Percentiles rank a stretch among this genome's conserved stretches.
Conservation (phyloP, 2,329 filamentous ascomycete genomes). For the Leptodontidium sp. region DNA sequence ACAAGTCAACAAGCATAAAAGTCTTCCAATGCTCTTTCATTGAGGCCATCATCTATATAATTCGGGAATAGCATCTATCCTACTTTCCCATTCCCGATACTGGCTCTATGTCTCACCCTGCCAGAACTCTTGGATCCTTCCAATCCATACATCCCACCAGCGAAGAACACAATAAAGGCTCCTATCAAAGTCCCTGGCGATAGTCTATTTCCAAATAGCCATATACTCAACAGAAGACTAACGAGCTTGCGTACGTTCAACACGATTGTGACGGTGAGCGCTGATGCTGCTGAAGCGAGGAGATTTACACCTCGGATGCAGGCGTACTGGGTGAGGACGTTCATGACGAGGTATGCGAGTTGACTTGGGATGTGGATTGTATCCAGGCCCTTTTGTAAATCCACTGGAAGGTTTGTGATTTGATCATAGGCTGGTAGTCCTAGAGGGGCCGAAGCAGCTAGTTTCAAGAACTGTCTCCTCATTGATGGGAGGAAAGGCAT, state of each 20-base stretch:
- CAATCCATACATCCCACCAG: constrained; percentile 89
- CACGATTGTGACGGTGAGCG: constrained; percentile 94
- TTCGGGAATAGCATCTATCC: constrained; percentile 33
- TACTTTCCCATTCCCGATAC: constrained; percentile 42
- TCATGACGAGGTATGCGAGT: constrained; percentile 74
- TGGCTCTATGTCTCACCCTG: constrained; percentile 45
- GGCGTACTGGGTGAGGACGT: constrained; percentile 89
- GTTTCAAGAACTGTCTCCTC: constrained; percentile 66
- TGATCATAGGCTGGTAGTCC: constrained; percentile 48
- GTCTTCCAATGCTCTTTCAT: constrained; percentile 17
- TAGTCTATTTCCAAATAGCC: constrained; percentile 89
- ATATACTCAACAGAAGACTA: constrained; percentile 89
- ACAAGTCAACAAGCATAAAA: neutral
- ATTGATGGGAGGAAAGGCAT: constrained; percentile 74
- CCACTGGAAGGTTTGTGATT: constrained; percentile 48
- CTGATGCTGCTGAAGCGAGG: constrained; percentile 87
- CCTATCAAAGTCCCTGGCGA: constrained; percentile 80
- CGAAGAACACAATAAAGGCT: constrained; percentile 85
- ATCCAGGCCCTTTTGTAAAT: constrained; percentile 49
- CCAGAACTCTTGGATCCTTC: constrained; percentile 58
- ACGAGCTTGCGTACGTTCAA: constrained; percentile 95
- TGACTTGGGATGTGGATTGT: constrained; percentile 68
- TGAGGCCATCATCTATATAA: constrained; percentile 18
- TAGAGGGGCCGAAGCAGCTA: constrained; percentile 71
- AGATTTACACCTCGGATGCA: constrained; percentile 97